A percentile compares a stretch with the other conserved stretches of the same genome.
These are phyloP conservation scores for Typha latifolia DNA, from an alignment of 176 grass and related monocot genomes.

Conservation along the genomic window DNA sequence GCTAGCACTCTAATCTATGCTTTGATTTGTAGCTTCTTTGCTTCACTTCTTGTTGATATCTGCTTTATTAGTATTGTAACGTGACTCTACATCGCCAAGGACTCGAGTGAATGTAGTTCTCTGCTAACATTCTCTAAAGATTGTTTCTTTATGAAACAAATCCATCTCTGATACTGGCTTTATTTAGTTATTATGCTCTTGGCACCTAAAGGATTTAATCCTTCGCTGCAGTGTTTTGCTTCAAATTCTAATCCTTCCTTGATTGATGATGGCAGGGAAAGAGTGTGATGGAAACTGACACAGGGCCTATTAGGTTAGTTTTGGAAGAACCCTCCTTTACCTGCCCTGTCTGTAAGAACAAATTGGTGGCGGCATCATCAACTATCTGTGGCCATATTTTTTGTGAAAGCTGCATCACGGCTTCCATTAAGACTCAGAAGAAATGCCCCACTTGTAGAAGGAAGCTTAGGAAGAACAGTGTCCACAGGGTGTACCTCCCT, in stretches of 20 bases:
- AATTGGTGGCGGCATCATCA: conserved; percentile 55
- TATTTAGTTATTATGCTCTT: too few relatives aligned
- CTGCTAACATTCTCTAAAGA: too few relatives aligned
- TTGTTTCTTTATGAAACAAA: too few relatives aligned
- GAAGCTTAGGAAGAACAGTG: conserved; percentile 41
- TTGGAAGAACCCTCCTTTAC: conserved; percentile 55
- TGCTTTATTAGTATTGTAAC: too few relatives aligned
- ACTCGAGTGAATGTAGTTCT: too few relatives aligned
- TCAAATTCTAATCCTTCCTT: not conserved
- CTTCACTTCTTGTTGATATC: too few relatives aligned
- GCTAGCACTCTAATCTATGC: too few relatives aligned
- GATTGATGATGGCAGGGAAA: conserved; percentile 21
- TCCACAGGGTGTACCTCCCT: conserved; percentile 80
- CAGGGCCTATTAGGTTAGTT: conserved; percentile 26
- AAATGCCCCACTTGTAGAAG: conserved; percentile 82
- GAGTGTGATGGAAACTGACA: conserved; percentile 4
- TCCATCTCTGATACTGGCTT: too few relatives aligned
- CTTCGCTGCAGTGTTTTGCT: too few relatives aligned
- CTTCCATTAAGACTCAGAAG: conserved; percentile 69
- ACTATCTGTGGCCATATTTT: conserved; percentile 89
- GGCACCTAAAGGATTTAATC: too few relatives aligned
- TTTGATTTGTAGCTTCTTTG: too few relatives aligned
- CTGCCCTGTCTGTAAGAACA: conserved; percentile 80
- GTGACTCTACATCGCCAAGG: too few relatives aligned
- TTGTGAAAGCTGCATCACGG: conserved; percentile 63